A percentile compares a stretch with the other conserved stretches of the same genome.
These are phyloP conservation scores for Fusarium robinianum DNA, from an alignment of 2,329 filamentous ascomycete genomes.

Conservation along the genomic window DNA sequence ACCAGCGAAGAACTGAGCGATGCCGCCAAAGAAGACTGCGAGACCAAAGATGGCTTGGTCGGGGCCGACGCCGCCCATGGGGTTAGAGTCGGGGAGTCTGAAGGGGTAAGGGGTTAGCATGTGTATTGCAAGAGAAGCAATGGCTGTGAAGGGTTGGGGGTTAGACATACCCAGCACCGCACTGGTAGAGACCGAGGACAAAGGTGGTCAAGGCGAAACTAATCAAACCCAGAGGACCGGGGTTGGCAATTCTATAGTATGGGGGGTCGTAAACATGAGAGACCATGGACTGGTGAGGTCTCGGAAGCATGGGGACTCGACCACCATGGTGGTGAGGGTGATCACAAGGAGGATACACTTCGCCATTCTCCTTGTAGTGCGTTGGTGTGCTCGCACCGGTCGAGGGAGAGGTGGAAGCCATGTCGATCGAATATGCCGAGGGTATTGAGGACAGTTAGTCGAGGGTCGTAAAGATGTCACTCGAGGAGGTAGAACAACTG, in stretches of 20 bases:
- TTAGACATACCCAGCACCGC: constrained; percentile 53
- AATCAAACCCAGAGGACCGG: constrained; percentile 62
- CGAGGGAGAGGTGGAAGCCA: constrained; percentile 29
- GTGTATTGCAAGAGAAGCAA: too few species aligned
- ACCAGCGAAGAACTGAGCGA: constrained; percentile 69
- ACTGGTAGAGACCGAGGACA: constrained; percentile 55
- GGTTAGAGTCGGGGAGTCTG: constrained; percentile 43
- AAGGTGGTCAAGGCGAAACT: constrained; percentile 71
- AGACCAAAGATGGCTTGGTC: constrained; percentile 45
- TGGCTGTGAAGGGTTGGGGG: not conserved
- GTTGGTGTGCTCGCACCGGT: constrained; percentile 33
- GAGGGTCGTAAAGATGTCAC: not conserved
- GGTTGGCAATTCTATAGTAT: constrained; percentile 58
- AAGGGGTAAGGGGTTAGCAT: not conserved
- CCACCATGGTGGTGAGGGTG: constrained; percentile 24
- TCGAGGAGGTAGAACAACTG: constrained; percentile 1
- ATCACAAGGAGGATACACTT: constrained; percentile 16
- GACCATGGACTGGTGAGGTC: constrained; percentile 42
- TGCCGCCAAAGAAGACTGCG: constrained; percentile 61
- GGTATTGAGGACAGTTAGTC: not conserved
- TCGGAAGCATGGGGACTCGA: constrained; percentile 12
- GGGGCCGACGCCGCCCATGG: constrained; percentile 41
- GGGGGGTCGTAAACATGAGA: constrained; percentile 43
- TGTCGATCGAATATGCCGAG: constrained; percentile 9
- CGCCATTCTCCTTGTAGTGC: constrained; percentile 32